Conservation (phyloP, 2,329 filamentous ascomycete genomes). For the Fusarium floridanum region DNA sequence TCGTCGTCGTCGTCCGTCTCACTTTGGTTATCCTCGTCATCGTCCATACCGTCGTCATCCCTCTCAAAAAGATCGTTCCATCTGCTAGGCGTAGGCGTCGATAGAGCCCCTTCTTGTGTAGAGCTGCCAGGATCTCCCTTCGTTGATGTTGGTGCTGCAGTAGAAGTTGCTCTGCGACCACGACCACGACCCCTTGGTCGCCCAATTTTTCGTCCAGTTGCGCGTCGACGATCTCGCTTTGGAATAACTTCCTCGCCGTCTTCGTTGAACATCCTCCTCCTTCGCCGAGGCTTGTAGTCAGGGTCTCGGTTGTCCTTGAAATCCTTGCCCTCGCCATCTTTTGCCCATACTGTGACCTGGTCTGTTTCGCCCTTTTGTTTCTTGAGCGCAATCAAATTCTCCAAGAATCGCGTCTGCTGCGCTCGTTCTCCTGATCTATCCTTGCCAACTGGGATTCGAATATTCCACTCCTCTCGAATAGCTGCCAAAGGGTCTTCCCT, state of each 20-base stretch:
- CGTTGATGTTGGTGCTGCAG: conserved; percentile 15
- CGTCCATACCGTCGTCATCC: conserved; percentile 42
- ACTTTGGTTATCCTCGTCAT: conserved; percentile 44
- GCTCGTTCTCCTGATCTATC: conserved; percentile 63
- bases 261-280: conserved; percentile 44
- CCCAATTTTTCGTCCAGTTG: conserved; percentile 35
- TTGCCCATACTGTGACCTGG: conserved; percentile 71
- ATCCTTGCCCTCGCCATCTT: conserved; percentile 57
- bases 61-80: conserved; percentile 52
- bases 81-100: conserved; percentile 51
- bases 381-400: conserved; percentile 75
- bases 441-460: conserved; percentile 60
- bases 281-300: conserved; percentile 53
- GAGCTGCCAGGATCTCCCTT: conserved; percentile 26
- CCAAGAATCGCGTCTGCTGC: conserved; percentile 70
- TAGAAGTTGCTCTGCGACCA: conserved; percentile 15
- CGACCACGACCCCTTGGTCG: conserved; percentile 40
- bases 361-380: conserved; percentile 73
- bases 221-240: conserved; percentile 33
- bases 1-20: conserved; percentile 47
- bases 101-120: conserved; percentile 40
- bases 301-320: conserved; percentile 58
- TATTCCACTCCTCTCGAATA: conserved; percentile 58
- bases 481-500: conserved; percentile 52
- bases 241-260: conserved; percentile 44